Conservation (phyloP, 306 rosid genomes). For the cucumber (Cucumis sativus) region DNA sequence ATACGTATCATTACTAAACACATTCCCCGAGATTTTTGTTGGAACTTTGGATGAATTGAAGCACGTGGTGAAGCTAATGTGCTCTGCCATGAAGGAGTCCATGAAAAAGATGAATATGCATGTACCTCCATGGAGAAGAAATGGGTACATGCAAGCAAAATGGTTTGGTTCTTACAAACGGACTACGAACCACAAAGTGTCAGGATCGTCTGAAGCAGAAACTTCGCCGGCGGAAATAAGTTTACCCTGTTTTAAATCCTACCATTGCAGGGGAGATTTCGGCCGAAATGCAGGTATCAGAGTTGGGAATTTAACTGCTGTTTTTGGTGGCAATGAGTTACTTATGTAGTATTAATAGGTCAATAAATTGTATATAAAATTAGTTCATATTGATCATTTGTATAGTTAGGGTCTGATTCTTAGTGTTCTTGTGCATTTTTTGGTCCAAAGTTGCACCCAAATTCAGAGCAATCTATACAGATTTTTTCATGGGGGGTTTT, state of each 20-base stretch:
- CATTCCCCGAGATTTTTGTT: slow-evolving; percentile 45
- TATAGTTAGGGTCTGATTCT: background rate
- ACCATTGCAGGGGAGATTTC: slow-evolving; percentile 35
- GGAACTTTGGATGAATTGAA: slow-evolving; percentile 49
- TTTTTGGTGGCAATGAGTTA: slow-evolving; percentile 5
- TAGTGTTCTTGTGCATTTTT: background rate
- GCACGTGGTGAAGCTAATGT: slow-evolving; percentile 39
- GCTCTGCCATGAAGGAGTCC: slow-evolving; percentile 51
- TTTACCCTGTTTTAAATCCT: slow-evolving; percentile 26
- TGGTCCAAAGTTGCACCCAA: background rate
- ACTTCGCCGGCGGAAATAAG: slow-evolving; percentile 1
- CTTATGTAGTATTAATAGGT: background rate
- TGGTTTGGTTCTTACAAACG: slow-evolving; percentile 69
- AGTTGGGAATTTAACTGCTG: slow-evolving; percentile 46
- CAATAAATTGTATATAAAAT: background rate
- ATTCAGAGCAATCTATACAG: background rate
- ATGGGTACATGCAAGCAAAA: slow-evolving; percentile 53
- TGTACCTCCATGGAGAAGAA: slow-evolving; percentile 80
- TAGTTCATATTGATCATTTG: background rate
- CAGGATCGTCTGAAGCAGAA: background rate
- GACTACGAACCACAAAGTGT: slow-evolving; percentile 28
- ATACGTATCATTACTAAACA: slow-evolving; percentile 34
- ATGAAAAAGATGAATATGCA: slow-evolving; percentile 41
- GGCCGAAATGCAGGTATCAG: slow-evolving; percentile 23
- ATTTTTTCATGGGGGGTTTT: background rate